Base-by-base conservation (phyloP, 2,329 filamentous ascomycete species). In the Ceratocystis lukuohia region DNA sequence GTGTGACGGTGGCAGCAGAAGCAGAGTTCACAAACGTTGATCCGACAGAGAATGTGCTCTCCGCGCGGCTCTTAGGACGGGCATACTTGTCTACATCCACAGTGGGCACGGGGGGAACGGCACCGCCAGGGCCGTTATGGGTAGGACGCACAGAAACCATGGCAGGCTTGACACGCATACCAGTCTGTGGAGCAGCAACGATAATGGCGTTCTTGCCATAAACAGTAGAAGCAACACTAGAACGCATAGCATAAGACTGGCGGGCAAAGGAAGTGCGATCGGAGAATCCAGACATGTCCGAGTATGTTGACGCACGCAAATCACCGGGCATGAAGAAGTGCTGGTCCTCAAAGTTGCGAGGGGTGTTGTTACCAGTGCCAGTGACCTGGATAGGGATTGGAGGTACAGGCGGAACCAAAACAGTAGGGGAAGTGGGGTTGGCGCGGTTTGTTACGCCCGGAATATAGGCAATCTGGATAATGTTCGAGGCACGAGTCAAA, bases 391-490 rank as follows among this genome's bases (percentile, higher is more conserved):
- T 85, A 61, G 94, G 93, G 69, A 97, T 91, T 17, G 93, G 91
- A 53, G 94, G 94, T 3, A 99, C 92, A 0, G 93, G 93, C n/a
- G 92, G 91, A 3, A 95, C 88, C 63, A 93, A 82, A 22, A 91
- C 79, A 48, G 85, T 86, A 2, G 90, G 89, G 0, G 91, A 93
- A n/a, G 88, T 87, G 4, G 89, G 88, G 6, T 87, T 86, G 12
- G 92, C 91, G 70, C 93, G 85, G 77, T 96, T 96, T 68, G 91
- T 96, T 72, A 97, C 92, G 68, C 94, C 94, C 15, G 94, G 94
- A 70, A 99, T 97, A 76, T 97, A 99, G 66, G 94, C 94, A 76
- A 99, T 99, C 77, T 97, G 94, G 72, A 99, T 99, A 74, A 99
- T 93, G 79, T 99, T 99, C 72, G 94, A 97, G 62, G 94, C 94